Evolutionary conservation across 306 rosid species (phyloP).

Genomic region (Rosa persica): DNA sequence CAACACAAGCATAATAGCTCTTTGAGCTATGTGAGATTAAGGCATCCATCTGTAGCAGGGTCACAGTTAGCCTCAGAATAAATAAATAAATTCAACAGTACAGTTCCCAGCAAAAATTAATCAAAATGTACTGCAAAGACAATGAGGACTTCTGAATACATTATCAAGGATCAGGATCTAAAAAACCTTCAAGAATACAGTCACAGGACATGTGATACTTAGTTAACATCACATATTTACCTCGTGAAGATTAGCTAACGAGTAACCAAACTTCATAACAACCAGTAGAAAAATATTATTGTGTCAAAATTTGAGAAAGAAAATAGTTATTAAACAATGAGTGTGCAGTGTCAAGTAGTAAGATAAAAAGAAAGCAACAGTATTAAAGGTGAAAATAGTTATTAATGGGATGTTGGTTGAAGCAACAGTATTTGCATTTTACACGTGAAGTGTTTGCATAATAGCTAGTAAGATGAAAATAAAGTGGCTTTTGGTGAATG

Average conservation of each 20-base stretch:
- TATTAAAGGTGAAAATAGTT: too few relatives aligned
- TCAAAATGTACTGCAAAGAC: neutral
- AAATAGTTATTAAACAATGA: neutral
- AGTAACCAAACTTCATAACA: neutral
- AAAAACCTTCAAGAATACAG: neutral
- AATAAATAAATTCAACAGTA: neutral
- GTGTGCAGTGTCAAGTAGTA: neutral
- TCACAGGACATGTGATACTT: neutral
- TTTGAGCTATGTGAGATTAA: slow-evolving; percentile 90
- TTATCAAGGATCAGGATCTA: neutral
- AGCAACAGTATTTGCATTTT: neutral
- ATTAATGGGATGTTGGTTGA: neutral
- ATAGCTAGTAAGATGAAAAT: neutral
- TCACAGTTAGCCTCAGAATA: neutral
- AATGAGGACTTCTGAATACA: neutral
- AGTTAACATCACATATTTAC: neutral
- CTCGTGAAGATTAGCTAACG: neutral
- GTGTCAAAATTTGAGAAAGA: neutral
- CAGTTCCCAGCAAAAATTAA: neutral
- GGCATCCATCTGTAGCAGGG: slow-evolving; percentile 81
- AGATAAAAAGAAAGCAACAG: neutral
- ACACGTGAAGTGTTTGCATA: neutral
- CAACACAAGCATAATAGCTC: slow-evolving; percentile 98
- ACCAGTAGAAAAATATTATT: neutral
- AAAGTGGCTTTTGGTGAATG: neutral